Base-by-base conservation (phyloP, 2,329 filamentous ascomycete species). In the Cytospora mali region DNA sequence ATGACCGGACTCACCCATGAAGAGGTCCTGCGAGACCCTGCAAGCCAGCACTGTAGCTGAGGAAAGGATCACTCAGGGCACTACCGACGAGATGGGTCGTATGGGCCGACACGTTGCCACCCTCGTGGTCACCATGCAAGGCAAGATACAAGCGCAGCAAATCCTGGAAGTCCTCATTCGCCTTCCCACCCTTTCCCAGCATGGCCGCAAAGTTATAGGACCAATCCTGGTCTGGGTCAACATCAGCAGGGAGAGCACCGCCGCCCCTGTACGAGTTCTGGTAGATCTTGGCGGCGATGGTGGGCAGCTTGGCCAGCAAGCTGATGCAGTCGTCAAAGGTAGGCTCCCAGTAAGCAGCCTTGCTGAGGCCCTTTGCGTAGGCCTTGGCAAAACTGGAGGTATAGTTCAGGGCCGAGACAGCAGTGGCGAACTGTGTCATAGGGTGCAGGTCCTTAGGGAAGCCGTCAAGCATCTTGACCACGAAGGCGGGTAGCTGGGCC, bases 311-410 rank as follows among this genome's bases (percentile, higher is more conserved):
- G 66, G 94, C 95, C 62, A 99, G 85, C 66, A 99, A 84, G 54
- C 90, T 92, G 76, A 99, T 97, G 76, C 86, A 88, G 81, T 99
- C 95, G 75, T 98, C 94, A 74, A 96, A 98, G 51, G 92, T 96
- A 16, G 94, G 92, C 80, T 98, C 95, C 95, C 95, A 99, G 86
- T 98, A 98, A 70, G 97, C 92, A 58, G 92, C 91, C 84, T 98
- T 99, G 84, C 88, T 91, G 68, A 98, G 80, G 39, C 95, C 95
- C 70, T 89, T 80, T 76, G 93, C 94, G 77, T 99, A 99, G 23
- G 90, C 90, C 78, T 93, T 93, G 67, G 94, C 95, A 70, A 99
- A 99, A 73, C 89, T 87, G 71, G 92, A 97, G 70, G 93, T 93
- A 76, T 97, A 92, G 80, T 96, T 97, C 66, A 99, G 85, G n/a